Conservation (phyloP, 306 rosid genomes). For the Vicia faba region DNA sequence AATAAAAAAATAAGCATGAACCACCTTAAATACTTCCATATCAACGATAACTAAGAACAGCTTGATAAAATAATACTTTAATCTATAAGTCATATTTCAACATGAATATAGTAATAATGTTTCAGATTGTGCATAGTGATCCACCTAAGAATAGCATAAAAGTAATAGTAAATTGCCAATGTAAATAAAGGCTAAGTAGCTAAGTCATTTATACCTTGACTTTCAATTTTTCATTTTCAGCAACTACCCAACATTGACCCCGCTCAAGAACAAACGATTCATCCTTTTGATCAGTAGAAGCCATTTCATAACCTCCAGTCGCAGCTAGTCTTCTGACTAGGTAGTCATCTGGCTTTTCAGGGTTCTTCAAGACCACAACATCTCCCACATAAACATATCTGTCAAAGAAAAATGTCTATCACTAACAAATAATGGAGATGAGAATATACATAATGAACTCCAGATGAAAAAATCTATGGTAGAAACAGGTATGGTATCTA, state of each 20-base stretch:
- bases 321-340: conserved; percentile 93
- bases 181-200: conserved; percentile 2
- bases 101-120: conserved; percentile 7
- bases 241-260: conserved; percentile 91
- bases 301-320: conserved; percentile 87
- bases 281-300: conserved; percentile 75
- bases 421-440: conserved; percentile 35
- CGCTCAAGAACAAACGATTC: conserved; percentile 78
- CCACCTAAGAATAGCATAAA: conserved; percentile 18
- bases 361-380: conserved; percentile 86
- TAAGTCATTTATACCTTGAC: conserved; percentile 61
- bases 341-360: conserved; percentile 60
- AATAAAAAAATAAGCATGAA: not conserved
- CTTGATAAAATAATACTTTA: conserved; percentile 26
- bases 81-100: conserved; percentile 1
- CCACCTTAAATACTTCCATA: not conserved
- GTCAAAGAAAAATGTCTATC: conserved; percentile 47
- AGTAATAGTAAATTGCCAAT: not conserved
- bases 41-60: conserved; percentile 13
- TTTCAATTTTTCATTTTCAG: conserved; percentile 81
- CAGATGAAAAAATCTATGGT: not conserved
- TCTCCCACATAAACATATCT: conserved; percentile 94
- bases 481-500: too few species aligned
- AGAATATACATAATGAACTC: conserved; percentile 24
- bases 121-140: conserved; percentile 25